These are phyloP conservation scores for Mortierella claussenii DNA, from an alignment of 192 early-diverging fungal species.

Conservation along the genomic window DNA sequence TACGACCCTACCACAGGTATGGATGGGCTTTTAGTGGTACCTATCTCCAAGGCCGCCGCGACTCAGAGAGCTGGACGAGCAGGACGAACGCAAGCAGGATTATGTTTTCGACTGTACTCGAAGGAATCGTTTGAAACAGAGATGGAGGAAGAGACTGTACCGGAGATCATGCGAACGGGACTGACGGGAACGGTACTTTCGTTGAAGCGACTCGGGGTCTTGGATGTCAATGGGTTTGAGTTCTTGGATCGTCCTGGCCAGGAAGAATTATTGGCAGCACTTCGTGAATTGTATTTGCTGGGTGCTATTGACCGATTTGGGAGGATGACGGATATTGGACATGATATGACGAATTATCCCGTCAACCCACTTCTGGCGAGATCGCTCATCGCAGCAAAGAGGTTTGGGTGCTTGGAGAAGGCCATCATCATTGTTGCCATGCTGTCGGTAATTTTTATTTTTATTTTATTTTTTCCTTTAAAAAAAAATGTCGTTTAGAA, in stretches of 20 bases:
- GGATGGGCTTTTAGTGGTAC: constrained; percentile 91
- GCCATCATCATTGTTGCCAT: constrained; percentile 92
- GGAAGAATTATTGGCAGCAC: constrained; percentile 81
- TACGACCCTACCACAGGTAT: constrained; percentile 95
- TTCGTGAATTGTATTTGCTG: constrained; percentile 90
- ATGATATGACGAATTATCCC: constrained; percentile 92
- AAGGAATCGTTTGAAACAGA: constrained; percentile 82
- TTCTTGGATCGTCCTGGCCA: constrained; percentile 95
- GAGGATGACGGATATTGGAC: constrained; percentile 82
- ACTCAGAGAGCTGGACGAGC: constrained; percentile 95
- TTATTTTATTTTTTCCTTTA: background rate
- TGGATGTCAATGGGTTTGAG: constrained; percentile 91
- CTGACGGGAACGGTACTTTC: constrained; percentile 87
- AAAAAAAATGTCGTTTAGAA: too few relatives aligned
- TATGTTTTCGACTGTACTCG: constrained; percentile 90
- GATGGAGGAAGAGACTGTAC: constrained; percentile 88
- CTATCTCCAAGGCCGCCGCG: constrained; percentile 93
- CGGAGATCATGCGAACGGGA: constrained; percentile 97
- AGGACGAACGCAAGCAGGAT: constrained; percentile 91
- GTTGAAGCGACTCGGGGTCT: constrained; percentile 90
- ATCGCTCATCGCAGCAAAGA: constrained; percentile 78
- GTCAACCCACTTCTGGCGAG: constrained; percentile 91
- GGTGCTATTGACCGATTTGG: constrained; percentile 90
- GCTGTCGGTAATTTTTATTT: constrained; percentile 71
- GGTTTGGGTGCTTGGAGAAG: constrained; percentile 86